A percentile compares a stretch with the other conserved stretches of the same genome.
Evolutionary conservation across 1,139 yeast species (phyloP).

Genomic region (Scheffersomyces lignicola): DNA sequence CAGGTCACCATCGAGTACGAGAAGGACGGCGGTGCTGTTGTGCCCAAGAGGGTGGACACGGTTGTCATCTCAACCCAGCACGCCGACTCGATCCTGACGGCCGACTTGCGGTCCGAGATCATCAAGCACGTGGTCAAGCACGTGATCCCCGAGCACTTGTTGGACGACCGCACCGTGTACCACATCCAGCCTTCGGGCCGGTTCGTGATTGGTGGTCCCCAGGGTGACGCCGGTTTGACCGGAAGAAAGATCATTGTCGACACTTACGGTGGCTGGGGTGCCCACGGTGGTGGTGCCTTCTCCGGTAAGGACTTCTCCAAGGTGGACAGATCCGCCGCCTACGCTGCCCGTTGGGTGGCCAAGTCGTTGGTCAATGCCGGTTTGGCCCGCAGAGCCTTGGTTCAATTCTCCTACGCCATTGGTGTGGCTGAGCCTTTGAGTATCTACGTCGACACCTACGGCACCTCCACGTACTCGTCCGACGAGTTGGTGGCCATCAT

Average conservation of each 20-base stretch:
- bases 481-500: constrained; percentile 89
- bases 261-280: constrained; percentile 99
- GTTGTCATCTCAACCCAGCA: constrained; percentile 97
- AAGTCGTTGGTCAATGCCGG: constrained; percentile 94
- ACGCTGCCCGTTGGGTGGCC: constrained; percentile 99
- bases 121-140: constrained; percentile 79
- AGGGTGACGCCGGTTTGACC: constrained; percentile 99
- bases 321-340: constrained; percentile 99
- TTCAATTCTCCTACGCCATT: constrained; percentile 98
- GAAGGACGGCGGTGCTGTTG: constrained; percentile 91
- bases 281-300: constrained; percentile 99
- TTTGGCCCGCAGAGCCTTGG: constrained; percentile 95
- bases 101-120: constrained; percentile 79
- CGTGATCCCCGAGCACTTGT: constrained; percentile 86
- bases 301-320: constrained; percentile 99
- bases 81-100: constrained; percentile 93
- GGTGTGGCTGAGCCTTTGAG: constrained; percentile 99
- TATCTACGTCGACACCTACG: constrained; percentile 95
- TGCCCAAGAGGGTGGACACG: constrained; percentile 96
- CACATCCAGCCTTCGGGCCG: constrained; percentile 99
- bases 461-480: constrained; percentile 88
- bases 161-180: constrained; percentile 93
- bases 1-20: constrained; percentile 98
- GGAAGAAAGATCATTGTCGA: constrained; percentile 99
- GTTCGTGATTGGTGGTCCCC: constrained; percentile 99